These are phyloP conservation scores for Lactarius akahatsu DNA, from an alignment of 768 basidiomycete species.

Conservation along the genomic window DNA sequence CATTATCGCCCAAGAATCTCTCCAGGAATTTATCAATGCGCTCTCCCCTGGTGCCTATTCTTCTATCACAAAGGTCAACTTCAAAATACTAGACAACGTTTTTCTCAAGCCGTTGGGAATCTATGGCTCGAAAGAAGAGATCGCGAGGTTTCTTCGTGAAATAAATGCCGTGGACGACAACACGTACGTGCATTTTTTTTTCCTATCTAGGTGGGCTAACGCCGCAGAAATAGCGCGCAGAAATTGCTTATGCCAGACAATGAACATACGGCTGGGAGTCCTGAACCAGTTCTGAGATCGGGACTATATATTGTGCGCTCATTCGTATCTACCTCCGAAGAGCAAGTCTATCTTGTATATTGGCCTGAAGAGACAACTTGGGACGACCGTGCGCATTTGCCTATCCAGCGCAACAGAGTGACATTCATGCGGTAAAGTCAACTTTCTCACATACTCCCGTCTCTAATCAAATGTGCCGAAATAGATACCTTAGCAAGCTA, in stretches of 20 bases:
- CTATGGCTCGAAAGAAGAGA: slow-evolving; percentile 55
- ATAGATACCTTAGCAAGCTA: slow-evolving; percentile 22
- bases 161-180: slow-evolving; percentile 40
- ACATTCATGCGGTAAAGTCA: slow-evolving; percentile 60
- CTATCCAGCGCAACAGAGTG: slow-evolving; percentile 52
- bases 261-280: slow-evolving; percentile 21
- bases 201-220: background rate
- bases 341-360: slow-evolving; percentile 49
- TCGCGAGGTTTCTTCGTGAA: slow-evolving; percentile 46
- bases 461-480: background rate
- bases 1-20: slow-evolving; percentile 53
- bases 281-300: slow-evolving; percentile 42
- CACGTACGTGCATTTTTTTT: slow-evolving; percentile 38
- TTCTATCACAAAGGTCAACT: slow-evolving; percentile 57
- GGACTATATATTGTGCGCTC: slow-evolving; percentile 48
- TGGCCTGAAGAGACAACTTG: slow-evolving; percentile 65
- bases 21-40: slow-evolving; percentile 49
- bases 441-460: background rate
- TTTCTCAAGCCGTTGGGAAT: slow-evolving; percentile 52
- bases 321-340: slow-evolving; percentile 26
- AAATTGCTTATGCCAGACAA: slow-evolving; percentile 25
- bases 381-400: slow-evolving; percentile 47
- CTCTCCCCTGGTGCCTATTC: slow-evolving; percentile 51
- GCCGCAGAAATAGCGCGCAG: slow-evolving; percentile 22
- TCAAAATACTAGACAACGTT: slow-evolving; percentile 48